Evolutionary conservation across 2,329 filamentous ascomycete species (phyloP), one percentile per base, ranked within the genome.

Genomic region (Claviceps africana): DNA sequence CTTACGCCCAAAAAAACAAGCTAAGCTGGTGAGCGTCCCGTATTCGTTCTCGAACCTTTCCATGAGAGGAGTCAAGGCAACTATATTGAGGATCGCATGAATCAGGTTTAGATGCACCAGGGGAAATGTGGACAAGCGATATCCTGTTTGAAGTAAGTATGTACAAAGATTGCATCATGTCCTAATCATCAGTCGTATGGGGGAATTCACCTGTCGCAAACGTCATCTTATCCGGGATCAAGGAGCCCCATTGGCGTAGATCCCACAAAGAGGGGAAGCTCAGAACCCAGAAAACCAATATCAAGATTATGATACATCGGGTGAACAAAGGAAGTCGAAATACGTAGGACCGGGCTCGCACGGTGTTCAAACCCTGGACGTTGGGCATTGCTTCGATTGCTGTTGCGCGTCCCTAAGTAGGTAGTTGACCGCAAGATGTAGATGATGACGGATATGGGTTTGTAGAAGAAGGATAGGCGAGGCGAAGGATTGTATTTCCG

Each of bases 1-100:
- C 89, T 73, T 75, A 95, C 89, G 90, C 53, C 93, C 93, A 62
- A 93, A 81, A 67, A 97, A 96, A 50, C 97, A 74, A 37, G 87
- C 81, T 56, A 95, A 66, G n/a, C 88, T 85, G 28, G 88, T 88
- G 62, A 97, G 73, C 8, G 91, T 97, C 50, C 93, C 93, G 67
- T 94, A 83, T 66, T 96, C 91, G 56, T 81, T 79, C 71, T 98
- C 93, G 67, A 97, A 98, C 55, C 90, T 81, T 69, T 96, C 91
- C 66, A 98, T 72, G 50, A 98, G 73, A n/a, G 93, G 93, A 40
- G 84, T 83, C 56, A 97, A 67, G 22, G 88, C 86, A 56, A 94
- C 50, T 25, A 88, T 66, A 68, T 97, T 95, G 63, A 94, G 72
- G 51, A 90, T 62, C 55, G 84, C 77, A 68, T 97, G 93, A 60